Evolutionary conservation across 345 rosid species (phyloP).

Genomic region (Odontarrhena argentea): DNA sequence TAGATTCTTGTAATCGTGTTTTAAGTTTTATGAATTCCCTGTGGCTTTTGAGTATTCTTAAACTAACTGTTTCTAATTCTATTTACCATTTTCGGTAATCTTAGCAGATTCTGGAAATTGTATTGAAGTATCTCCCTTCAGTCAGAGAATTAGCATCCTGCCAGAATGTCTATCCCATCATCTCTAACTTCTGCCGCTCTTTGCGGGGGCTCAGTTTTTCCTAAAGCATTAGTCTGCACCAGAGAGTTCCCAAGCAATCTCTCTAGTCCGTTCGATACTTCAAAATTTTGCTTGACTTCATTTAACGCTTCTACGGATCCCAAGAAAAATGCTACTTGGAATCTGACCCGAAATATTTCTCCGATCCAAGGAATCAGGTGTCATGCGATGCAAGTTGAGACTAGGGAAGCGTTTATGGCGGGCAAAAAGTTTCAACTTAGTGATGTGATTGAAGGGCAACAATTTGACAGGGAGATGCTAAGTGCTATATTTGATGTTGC

Average conservation of each 20-base stretch:
- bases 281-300: slow-evolving; percentile 29
- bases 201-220: slow-evolving; percentile 27
- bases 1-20: neutral
- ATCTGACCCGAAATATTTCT: slow-evolving; percentile 17
- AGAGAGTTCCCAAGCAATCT: slow-evolving; percentile 32
- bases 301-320: slow-evolving; percentile 31
- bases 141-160: neutral
- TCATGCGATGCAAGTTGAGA: slow-evolving; percentile 46
- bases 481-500: slow-evolving; percentile 80
- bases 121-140: slow-evolving; percentile 11
- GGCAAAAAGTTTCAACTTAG: slow-evolving; percentile 76
- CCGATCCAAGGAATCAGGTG: slow-evolving; percentile 41
- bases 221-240: slow-evolving; percentile 28
- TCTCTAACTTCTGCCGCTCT: slow-evolving; percentile 36
- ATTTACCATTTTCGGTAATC: neutral
- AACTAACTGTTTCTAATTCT: neutral
- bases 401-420: slow-evolving; percentile 11
- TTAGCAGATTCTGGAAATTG: slow-evolving; percentile 25
- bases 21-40: neutral
- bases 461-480: slow-evolving; percentile 80
- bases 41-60: neutral
- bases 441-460: slow-evolving; percentile 92
- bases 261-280: slow-evolving; percentile 22
- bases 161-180: slow-evolving; percentile 44
- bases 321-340: slow-evolving; percentile 36